Conservation (phyloP, 306 rosid genomes). For the Fragaria vesca region DNA sequence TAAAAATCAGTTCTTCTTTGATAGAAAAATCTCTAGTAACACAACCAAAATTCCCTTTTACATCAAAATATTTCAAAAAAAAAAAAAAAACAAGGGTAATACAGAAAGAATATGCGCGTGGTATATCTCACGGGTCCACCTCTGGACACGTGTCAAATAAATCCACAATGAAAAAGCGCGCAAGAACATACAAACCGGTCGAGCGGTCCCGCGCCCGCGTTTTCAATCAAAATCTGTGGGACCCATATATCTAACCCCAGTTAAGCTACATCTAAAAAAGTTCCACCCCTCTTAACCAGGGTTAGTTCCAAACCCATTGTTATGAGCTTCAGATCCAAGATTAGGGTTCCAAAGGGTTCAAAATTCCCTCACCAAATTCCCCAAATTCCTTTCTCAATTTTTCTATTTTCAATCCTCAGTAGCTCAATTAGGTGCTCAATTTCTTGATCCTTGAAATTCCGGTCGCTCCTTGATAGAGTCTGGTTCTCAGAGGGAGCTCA, state of each 20-base stretch:
- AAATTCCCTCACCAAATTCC: not conserved
- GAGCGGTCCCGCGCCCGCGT: conserved; percentile 4
- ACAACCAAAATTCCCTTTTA: not conserved
- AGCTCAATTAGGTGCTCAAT: conserved; percentile 1
- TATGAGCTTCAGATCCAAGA: conserved; percentile 31
- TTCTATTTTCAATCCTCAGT: conserved; percentile 5
- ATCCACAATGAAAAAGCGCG: not conserved
- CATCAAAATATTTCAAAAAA: too few relatives aligned
- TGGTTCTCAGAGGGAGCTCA: conserved; percentile 13
- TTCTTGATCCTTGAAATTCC: not conserved
- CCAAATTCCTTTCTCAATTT: conserved; percentile 1
- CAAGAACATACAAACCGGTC: not conserved
- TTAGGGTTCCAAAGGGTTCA: conserved; percentile 38
- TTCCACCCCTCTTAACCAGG: conserved; percentile 32
- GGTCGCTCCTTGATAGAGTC: conserved; percentile 16
- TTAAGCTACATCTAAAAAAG: not conserved
- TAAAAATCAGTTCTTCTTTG: too few relatives aligned
- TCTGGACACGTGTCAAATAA: not conserved
- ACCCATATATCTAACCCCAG: conserved; percentile 29
- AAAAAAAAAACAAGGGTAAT: not conserved
- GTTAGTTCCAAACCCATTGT: conserved; percentile 26
- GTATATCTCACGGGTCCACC: not conserved
- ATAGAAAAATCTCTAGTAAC: too few relatives aligned
- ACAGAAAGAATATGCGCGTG: not conserved
- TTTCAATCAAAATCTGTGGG: conserved; percentile 8